These are phyloP conservation scores for Fusarium sp. DNA, from an alignment of 2,329 filamentous ascomycete genomes.

Conservation along the genomic window DNA sequence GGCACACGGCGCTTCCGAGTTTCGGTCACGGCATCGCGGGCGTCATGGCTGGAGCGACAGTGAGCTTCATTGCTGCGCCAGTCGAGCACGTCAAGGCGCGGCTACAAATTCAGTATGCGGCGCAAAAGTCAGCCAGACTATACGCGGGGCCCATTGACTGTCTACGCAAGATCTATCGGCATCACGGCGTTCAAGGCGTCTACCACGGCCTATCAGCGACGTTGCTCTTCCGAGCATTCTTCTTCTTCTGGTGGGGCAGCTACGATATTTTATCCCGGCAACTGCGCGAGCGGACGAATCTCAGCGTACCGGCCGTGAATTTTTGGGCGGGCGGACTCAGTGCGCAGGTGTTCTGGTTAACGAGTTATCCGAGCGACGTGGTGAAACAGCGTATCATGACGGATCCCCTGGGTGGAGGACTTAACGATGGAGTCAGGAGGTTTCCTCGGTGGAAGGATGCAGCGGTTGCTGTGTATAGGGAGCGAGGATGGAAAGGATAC, in stretches of 20 bases:
- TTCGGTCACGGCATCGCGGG: constrained; percentile 91
- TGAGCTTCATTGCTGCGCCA: constrained; percentile 91
- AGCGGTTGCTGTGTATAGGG: constrained; percentile 79
- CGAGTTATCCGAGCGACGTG: constrained; percentile 91
- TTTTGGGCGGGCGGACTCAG: constrained; percentile 97
- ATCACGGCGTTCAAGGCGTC: constrained; percentile 82
- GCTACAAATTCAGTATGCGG: constrained; percentile 93
- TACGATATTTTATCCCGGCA: constrained; percentile 86
- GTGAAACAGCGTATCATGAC: constrained; percentile 99
- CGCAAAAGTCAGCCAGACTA: constrained; percentile 79
- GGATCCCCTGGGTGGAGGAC: constrained; percentile 80
- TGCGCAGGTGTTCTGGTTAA: constrained; percentile 95
- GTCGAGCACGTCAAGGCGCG: constrained; percentile 96
- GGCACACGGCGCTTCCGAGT: constrained; percentile 70
- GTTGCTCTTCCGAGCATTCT: constrained; percentile 89
- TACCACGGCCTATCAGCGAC: constrained; percentile 91
- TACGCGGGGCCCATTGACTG: constrained; percentile 93
- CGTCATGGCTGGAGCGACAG: constrained; percentile 87
- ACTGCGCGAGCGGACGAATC: constrained; percentile 74
- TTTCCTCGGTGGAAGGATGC: constrained; percentile 86
- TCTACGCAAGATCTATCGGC: constrained; percentile 73
- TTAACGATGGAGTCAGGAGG: constrained; percentile 75
- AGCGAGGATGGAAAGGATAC: constrained; percentile 83
- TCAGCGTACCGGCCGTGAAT: constrained; percentile 86
- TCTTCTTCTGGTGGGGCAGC: constrained; percentile 98